These are phyloP conservation scores for Sugiyamaella neomexicana DNA, from an alignment of 1,139 yeast genomes.

Conservation along the genomic window DNA sequence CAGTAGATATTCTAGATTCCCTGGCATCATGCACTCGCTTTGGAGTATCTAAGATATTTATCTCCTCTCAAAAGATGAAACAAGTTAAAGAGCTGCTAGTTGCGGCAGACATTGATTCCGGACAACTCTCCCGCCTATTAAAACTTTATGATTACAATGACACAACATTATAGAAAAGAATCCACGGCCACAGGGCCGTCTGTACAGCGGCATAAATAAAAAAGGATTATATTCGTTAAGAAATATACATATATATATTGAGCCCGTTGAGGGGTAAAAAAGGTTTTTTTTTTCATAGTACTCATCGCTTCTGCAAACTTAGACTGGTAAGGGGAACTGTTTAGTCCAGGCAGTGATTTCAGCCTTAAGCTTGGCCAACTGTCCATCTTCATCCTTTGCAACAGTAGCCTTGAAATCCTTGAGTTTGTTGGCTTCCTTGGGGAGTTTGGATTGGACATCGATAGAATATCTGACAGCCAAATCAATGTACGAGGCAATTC, in stretches of 20 bases:
- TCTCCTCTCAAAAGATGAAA: constrained; percentile 1
- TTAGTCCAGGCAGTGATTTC: constrained; percentile 93
- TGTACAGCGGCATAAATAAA: neutral
- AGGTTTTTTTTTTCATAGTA: neutral
- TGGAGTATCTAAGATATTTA: constrained; percentile 15
- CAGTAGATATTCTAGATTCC: constrained; percentile 6
- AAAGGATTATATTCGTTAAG: constrained; percentile 6
- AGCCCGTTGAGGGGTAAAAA: constrained; percentile 4
- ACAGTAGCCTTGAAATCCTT: constrained; percentile 89
- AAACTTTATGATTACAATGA: neutral
- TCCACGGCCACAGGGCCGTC: too few species aligned
- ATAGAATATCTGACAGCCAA: constrained; percentile 78
- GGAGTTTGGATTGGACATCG: constrained; percentile 70
- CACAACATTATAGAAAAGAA: neutral
- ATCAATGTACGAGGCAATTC: constrained; percentile 77
- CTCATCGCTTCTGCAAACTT: constrained; percentile 13
- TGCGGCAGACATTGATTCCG: neutral
- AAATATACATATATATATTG: neutral
- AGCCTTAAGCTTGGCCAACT: constrained; percentile 60
- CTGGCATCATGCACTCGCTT: constrained; percentile 10
- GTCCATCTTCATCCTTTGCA: constrained; percentile 66
- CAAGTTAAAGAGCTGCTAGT: neutral
- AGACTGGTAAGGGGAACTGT: constrained; percentile 80
- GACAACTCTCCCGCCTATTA: neutral
- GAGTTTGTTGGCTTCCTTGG: constrained; percentile 83